A percentile compares a stretch with the other conserved stretches of the same genome.
phyloP scores from a whole-genome alignment of 2,329 filamentous ascomycete species.

The Lasiodiplodia citricola region DNA sequence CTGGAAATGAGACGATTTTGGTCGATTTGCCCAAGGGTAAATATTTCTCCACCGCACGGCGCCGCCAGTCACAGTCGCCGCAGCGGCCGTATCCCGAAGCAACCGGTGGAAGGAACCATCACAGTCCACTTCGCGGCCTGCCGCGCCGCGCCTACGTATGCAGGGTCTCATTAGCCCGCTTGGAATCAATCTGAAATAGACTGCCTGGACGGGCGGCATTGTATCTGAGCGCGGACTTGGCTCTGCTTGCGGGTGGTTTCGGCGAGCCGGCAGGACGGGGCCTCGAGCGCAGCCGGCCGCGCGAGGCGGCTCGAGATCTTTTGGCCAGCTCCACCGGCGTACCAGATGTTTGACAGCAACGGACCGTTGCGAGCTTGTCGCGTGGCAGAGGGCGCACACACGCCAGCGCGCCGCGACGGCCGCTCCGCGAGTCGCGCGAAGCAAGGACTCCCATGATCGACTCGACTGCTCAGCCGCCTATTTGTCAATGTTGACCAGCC shows the following conservation, averaged over 20 bases:
- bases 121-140: conserved; percentile 19
- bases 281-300: neutral
- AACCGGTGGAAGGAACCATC: conserved; percentile 10
- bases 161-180: conserved; percentile 19
- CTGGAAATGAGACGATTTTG: conserved; percentile 12
- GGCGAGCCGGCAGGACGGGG: conserved; percentile 13
- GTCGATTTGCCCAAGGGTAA: conserved; percentile 9
- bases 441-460: conserved; percentile 27
- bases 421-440: conserved; percentile 17
- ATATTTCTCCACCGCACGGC: conserved; percentile 13
- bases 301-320: conserved; percentile 12
- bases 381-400: conserved; percentile 17
- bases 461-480: conserved; percentile 21
- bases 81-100: conserved; percentile 20
- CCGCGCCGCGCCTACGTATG: conserved; percentile 7
- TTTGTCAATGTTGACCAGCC: conserved; percentile 12
- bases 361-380: conserved; percentile 25
- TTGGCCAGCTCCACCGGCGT: conserved; percentile 9
- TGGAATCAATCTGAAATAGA: conserved; percentile 16
- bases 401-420: conserved; percentile 6
- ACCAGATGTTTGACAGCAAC: conserved; percentile 11
- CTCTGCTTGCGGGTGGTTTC: conserved; percentile 9
- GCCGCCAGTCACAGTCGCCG: neutral
- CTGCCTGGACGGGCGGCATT: neutral
- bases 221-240: conserved; percentile 11